Percentiles rank a stretch among this genome's conserved stretches.
phyloP scores from a whole-genome alignment of 1,284 basidiomycete genomes.

The Golubevia sp. region DNA sequence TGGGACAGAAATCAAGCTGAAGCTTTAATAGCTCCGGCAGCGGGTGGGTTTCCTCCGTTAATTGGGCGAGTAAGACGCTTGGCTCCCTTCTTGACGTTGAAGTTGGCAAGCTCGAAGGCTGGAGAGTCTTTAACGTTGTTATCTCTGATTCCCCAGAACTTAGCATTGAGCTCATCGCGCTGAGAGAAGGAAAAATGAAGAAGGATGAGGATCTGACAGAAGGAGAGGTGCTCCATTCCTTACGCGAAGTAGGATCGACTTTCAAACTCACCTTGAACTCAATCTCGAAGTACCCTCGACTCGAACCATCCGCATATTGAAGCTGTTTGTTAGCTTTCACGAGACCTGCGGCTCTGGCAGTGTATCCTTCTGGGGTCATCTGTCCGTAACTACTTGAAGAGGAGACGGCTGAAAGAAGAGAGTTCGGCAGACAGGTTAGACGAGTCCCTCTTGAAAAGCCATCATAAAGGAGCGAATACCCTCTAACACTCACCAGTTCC shows the following conservation, averaged over 20 bases:
- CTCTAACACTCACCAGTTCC: no score
- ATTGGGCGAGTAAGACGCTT: conserved; percentile 34
- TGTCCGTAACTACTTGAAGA: conserved; percentile 67
- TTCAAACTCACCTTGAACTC: no score
- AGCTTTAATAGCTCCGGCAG: conserved; percentile 16
- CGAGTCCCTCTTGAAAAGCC: no score
- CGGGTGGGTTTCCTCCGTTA: conserved; percentile 30
- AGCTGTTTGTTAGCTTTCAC: conserved; percentile 26
- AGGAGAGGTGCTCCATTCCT: no score
- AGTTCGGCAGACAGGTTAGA: conserved; percentile 12
- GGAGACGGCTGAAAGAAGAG: conserved; percentile 64
- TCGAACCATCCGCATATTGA: conserved; percentile 34
- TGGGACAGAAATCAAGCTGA: no score
- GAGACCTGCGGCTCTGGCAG: conserved; percentile 14
- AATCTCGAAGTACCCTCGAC: conserved; percentile 38
- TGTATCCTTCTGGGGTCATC: conserved; percentile 62
- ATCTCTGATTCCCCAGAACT: conserved; percentile 34
- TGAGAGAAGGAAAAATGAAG: no score
- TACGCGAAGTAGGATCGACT: no score
- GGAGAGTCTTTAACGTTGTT: conserved; percentile 22
- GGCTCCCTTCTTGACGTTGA: conserved; percentile 41
- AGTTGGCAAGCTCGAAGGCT: conserved; percentile 28
- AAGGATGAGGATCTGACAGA: no score
- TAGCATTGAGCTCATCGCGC: conserved; percentile 24
- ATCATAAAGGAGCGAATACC: no score